Evolutionary conservation across 78 protist species (phyloP).

Genomic region (Dictyostelium purpureum): DNA sequence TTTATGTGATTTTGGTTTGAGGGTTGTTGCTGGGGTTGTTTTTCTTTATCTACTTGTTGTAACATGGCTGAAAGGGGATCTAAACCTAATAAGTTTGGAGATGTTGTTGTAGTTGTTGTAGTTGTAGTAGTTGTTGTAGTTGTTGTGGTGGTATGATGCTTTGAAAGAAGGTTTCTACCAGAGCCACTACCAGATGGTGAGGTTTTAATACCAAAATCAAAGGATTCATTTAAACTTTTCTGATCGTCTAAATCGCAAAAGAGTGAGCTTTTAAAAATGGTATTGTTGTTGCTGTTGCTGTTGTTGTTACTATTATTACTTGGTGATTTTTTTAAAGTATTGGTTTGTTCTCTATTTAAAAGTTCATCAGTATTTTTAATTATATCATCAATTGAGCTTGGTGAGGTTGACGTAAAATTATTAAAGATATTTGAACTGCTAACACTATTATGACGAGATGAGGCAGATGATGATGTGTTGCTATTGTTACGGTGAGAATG

Average conservation of each 20-base stretch:
- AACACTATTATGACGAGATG: neutral
- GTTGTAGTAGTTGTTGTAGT: neutral
- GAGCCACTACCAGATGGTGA: neutral
- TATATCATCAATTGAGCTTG: neutral
- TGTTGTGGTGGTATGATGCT: neutral
- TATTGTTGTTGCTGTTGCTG: neutral
- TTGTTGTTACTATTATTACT: neutral
- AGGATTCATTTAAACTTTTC: neutral
- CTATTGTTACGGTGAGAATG: neutral
- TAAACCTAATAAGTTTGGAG: neutral
- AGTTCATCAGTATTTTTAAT: neutral
- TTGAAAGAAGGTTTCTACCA: too few species aligned
- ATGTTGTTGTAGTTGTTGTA: neutral
- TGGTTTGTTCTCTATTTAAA: neutral
- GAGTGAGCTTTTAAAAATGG: neutral
- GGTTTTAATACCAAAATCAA: neutral
- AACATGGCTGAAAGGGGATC: neutral
- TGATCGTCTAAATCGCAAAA: neutral
- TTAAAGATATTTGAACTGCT: neutral
- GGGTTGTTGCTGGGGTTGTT: neutral
- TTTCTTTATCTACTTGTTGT: neutral
- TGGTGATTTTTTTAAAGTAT: too few species aligned
- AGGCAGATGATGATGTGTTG: neutral
- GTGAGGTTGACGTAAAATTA: neutral
- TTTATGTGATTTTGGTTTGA: neutral